phyloP scores from a whole-genome alignment of 306 rosid species.

The Citrullus amarus region DNA sequence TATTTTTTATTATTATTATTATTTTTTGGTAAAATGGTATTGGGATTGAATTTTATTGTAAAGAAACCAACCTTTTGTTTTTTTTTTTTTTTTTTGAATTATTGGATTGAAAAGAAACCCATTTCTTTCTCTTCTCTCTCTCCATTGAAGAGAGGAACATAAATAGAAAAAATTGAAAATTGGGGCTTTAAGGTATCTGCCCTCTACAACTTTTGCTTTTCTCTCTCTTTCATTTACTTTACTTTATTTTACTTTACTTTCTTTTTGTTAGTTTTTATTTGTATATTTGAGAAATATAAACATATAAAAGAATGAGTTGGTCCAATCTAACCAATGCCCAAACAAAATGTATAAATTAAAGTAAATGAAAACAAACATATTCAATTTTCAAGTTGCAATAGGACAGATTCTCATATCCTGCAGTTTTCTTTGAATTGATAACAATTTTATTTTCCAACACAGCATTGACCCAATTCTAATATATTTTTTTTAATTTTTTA shows the following conservation, averaged over 20 bases:
- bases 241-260: background rate
- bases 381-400: conserved; percentile 30
- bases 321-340: conserved; percentile 54
- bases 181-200: background rate
- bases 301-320: conserved; percentile 45
- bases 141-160: background rate
- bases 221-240: conserved; percentile 12
- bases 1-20: no score
- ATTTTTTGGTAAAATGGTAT: background rate
- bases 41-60: background rate
- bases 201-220: conserved; percentile 17
- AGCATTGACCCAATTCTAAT: background rate
- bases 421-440: conserved; percentile 22
- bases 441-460: no score
- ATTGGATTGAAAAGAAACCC: background rate
- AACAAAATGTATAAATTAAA: background rate
- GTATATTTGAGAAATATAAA: conserved; percentile 11
- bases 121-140: background rate
- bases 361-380: conserved; percentile 23
- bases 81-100: background rate
- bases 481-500: no score
- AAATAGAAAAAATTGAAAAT: background rate
- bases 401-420: conserved; percentile 58
- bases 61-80: background rate
- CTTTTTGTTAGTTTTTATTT: background rate